phyloP scores from a whole-genome alignment of 768 basidiomycete genomes.

The Boletus tomentosulus region DNA sequence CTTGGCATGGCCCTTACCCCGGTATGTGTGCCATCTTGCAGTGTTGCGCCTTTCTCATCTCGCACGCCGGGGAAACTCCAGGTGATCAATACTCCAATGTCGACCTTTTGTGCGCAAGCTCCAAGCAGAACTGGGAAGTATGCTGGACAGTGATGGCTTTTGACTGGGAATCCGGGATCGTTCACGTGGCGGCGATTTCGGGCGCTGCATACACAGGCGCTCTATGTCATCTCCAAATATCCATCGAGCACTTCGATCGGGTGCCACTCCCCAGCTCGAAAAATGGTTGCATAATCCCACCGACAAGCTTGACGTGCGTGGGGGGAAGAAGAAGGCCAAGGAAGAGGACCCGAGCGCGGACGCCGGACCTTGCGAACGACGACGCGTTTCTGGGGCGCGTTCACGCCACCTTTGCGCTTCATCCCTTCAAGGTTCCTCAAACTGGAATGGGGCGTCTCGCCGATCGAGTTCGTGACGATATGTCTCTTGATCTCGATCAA shows the following conservation, averaged over 20 bases:
- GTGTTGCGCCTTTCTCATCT: not conserved
- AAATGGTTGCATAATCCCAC: conserved; percentile 43
- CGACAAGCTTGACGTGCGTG: conserved; percentile 1
- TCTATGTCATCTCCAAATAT: conserved; percentile 48
- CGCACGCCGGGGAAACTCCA: conserved; percentile 56
- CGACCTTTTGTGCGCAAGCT: conserved; percentile 57
- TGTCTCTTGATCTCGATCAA: conserved; percentile 50
- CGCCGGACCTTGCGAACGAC: conserved; percentile 28
- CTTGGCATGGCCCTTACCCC: conserved; percentile 74
- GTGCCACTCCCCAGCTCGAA: conserved; percentile 40
- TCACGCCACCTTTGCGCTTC: conserved; percentile 39
- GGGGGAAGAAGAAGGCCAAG: conserved; percentile 19
- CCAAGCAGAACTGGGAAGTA: conserved; percentile 38
- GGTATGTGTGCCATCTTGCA: conserved; percentile 32
- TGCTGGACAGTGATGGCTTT: conserved; percentile 34
- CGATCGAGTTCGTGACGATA: conserved; percentile 63
- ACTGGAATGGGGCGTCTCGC: conserved; percentile 50
- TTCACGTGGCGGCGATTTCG: conserved; percentile 51
- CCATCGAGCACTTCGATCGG: conserved; percentile 29
- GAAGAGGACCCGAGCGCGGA: conserved; percentile 1
- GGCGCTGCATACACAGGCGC: conserved; percentile 53
- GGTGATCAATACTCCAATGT: conserved; percentile 55
- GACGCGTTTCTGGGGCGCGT: conserved; percentile 34
- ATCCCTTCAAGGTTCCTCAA: conserved; percentile 37
- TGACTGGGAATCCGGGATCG: conserved; percentile 59